phyloP scores from a whole-genome alignment of 1,284 basidiomycete genomes.

The Pseudozyma sp. region DNA sequence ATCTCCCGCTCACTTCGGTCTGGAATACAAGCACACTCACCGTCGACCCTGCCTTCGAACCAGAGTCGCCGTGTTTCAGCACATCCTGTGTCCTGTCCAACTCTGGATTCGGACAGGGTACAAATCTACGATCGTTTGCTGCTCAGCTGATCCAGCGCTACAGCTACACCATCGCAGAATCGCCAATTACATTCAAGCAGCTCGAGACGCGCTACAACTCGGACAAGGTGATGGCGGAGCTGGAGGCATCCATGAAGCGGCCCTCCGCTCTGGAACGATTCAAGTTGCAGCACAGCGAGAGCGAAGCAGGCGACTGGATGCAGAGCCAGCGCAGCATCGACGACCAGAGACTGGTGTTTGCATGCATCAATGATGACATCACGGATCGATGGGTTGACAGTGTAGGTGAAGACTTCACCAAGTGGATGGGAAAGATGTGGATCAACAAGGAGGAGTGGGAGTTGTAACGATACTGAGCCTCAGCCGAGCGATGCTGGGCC shows the following conservation, averaged over 20 bases:
- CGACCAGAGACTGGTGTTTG: slow-evolving; percentile 11
- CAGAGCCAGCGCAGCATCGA: slow-evolving; percentile 21
- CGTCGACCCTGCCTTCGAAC: slow-evolving; percentile 4
- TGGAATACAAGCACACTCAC: slow-evolving; percentile 13
- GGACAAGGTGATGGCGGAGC: neutral
- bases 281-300: slow-evolving; percentile 1
- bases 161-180: slow-evolving; percentile 42
- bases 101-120: slow-evolving; percentile 23
- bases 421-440: slow-evolving; percentile 31
- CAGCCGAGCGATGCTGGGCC: too few species aligned
- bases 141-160: slow-evolving; percentile 44
- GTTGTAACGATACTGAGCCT: neutral
- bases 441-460: slow-evolving; percentile 34
- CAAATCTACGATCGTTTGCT: slow-evolving; percentile 23
- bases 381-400: slow-evolving; percentile 20
- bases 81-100: slow-evolving; percentile 23
- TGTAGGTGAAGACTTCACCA: slow-evolving; percentile 18
- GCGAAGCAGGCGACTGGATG: slow-evolving; percentile 12
- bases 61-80: slow-evolving; percentile 34
- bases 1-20: slow-evolving; percentile 33
- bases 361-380: slow-evolving; percentile 51
- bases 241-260: slow-evolving; percentile 2
- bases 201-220: slow-evolving; percentile 33
- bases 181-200: slow-evolving; percentile 34
- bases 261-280: slow-evolving; percentile 15